A percentile compares a stretch with the other conserved stretches of the same genome.
Conservation (phyloP, 129 eudicot species). For the Oenanthe sinensis region DNA sequence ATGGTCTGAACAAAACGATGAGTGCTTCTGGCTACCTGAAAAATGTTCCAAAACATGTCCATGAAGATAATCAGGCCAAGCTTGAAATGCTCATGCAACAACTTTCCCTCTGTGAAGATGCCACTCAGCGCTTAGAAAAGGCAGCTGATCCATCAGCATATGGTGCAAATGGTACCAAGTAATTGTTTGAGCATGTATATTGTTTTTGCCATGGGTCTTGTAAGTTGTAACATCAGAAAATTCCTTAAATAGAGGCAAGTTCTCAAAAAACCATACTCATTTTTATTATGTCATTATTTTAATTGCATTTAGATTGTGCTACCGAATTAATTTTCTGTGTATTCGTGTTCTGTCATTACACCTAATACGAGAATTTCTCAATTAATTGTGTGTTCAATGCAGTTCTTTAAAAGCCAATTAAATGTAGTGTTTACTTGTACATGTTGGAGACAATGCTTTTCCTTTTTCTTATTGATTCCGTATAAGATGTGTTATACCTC, state of each 20-base stretch:
- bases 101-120: conserved; percentile 47
- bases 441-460: background rate
- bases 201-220: background rate
- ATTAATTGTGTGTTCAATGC: background rate
- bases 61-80: conserved; percentile 46
- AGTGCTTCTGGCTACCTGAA: conserved; percentile 68
- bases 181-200: conserved; percentile 1
- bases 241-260: background rate
- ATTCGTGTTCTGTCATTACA: background rate
- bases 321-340: background rate
- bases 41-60: conserved; percentile 59
- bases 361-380: background rate
- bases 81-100: conserved; percentile 51
- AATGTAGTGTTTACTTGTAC: background rate
- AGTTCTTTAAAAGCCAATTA: background rate
- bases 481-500: background rate
- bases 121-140: conserved; percentile 35
- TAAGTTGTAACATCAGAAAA: background rate
- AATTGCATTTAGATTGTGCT: background rate
- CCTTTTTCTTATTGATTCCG: background rate
- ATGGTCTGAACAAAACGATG: conserved; percentile 41
- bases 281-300: background rate
- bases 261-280: background rate
- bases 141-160: conserved; percentile 20
- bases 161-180: background rate